Evolutionary conservation across 2,329 filamentous ascomycete genomes (phyloP), one percentile per base, ranked within the genome.

Genomic region (Fusarium bulbicola): DNA sequence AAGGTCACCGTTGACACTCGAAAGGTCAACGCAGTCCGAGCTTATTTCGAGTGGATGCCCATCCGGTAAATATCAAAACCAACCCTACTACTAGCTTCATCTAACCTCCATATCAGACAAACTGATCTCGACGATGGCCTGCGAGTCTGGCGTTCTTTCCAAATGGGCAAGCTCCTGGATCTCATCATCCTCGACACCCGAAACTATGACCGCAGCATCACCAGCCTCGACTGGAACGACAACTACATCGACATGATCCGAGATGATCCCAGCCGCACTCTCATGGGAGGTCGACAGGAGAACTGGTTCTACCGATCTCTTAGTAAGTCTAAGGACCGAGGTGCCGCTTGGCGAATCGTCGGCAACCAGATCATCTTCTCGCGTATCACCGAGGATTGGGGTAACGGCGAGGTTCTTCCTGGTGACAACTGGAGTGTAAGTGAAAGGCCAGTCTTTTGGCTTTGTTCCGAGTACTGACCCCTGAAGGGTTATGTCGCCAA

Each of bases 241-340:
- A 18, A 66, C 8, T 74, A 70, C 4, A 63, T 74, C 36, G 47
- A 63, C 12, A 75, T 83, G 5, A 91, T 94, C 66, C 77, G 89
- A 24, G 88, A 93, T 73, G 91, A 94, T 63, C 89, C 91, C 6
- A 87, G 89, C 11, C 88, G 92, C 8, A 88, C 87, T 1, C 82
- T 95, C 73, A 94, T 95, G 92, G 92, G 92, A 6, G 84, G 86
- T 3, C 87, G 88, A 16, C 92, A 95, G 78, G 93, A 95, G 80
- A 88, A 89, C 74, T 95, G 93, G 93, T 91, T 93, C 81, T 92
- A 92, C 79, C 85, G 86, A 50, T 82, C 85, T 46, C 82, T 93
- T 13, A 85, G 85, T 10, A 79, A 86, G 54, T 92, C 90, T 2
- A 84, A 87, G n/a, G 76, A 88, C 21, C 87, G 92, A n/a, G 90